Conservation (phyloP, 139 green algal species). For the Edaphochlamys debaryana region DNA sequence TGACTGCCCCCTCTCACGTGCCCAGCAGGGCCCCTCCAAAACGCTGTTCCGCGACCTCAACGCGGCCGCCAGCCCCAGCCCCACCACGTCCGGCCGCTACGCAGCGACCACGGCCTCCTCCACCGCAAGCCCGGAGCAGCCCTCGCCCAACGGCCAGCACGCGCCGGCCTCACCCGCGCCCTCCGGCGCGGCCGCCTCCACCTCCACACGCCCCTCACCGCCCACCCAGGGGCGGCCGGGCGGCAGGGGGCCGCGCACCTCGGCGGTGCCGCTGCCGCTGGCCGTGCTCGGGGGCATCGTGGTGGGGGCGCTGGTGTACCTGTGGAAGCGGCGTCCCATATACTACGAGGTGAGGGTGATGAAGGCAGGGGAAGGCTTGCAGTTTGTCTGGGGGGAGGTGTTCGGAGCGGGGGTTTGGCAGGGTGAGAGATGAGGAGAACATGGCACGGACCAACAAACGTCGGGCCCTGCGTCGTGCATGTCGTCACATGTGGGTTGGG, state of each 20-base stretch:
- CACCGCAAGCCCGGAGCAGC: neutral
- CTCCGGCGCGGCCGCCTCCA: neutral
- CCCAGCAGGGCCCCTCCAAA: neutral
- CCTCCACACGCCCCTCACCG: neutral
- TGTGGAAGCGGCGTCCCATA: conserved; percentile 33
- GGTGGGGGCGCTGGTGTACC: conserved; percentile 29
- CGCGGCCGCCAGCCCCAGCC: neutral
- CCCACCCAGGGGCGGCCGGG: neutral
- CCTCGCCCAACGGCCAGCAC: neutral
- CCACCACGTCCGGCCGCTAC: conserved; percentile 2
- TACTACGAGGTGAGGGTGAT: conserved; percentile 26
- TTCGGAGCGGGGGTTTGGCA: no score
- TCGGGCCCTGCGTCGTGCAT: no score
- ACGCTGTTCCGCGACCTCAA: conserved; percentile 18
- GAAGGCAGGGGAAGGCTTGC: neutral
- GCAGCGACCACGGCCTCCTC: neutral
- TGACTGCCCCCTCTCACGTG: no score
- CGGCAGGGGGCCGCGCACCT: no score
- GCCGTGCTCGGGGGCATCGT: conserved; percentile 33
- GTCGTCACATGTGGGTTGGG: no score
- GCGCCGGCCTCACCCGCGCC: neutral
- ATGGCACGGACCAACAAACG: no score
- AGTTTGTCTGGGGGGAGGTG: no score
- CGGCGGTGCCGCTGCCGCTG: conserved; percentile 40
- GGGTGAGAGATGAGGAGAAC: no score